Conservation (phyloP, 2,329 filamentous ascomycete species). For the Rutstroemia sp. region DNA sequence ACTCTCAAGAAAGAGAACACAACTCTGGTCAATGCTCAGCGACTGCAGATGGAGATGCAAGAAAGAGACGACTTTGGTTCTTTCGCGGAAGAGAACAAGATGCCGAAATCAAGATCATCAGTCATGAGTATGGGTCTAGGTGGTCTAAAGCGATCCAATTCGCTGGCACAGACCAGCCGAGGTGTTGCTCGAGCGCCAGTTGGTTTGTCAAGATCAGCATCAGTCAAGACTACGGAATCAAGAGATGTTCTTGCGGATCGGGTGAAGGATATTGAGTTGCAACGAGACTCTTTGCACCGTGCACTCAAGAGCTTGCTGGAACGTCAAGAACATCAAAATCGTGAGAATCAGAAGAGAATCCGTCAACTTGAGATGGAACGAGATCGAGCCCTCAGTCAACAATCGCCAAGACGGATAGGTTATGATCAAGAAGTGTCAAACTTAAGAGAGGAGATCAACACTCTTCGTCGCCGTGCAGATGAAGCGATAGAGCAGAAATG, state of each 20-base stretch:
- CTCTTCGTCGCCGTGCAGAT: conserved; percentile 78
- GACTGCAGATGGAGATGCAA: conserved; percentile 39
- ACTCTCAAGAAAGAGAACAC: conserved; percentile 60
- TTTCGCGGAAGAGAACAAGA: conserved; percentile 50
- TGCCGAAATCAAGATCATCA: conserved; percentile 11
- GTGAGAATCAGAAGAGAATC: conserved; percentile 76
- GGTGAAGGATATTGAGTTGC: conserved; percentile 86
- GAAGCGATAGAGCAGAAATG: conserved; percentile 94
- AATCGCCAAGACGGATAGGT: conserved; percentile 64
- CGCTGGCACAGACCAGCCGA: conserved; percentile 40
- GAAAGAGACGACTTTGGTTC: conserved; percentile 45
- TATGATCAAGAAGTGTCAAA: conserved; percentile 78
- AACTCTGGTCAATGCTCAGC: conserved; percentile 37
- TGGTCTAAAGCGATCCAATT: conserved; percentile 58
- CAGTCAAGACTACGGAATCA: conserved; percentile 38
- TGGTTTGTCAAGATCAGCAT: conserved; percentile 51
- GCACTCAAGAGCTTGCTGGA: conserved; percentile 80
- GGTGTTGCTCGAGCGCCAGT: conserved; percentile 25
- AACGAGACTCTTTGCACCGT: conserved; percentile 84
- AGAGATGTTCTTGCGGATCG: conserved; percentile 68
- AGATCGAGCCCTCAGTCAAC: conserved; percentile 56
- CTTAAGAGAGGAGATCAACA: conserved; percentile 76
- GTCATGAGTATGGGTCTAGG: conserved; percentile 2
- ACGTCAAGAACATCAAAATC: conserved; percentile 77
- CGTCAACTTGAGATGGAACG: conserved; percentile 70